phyloP scores from a whole-genome alignment of 352 stramenopile species.

The Phytopythium kandeliae region DNA sequence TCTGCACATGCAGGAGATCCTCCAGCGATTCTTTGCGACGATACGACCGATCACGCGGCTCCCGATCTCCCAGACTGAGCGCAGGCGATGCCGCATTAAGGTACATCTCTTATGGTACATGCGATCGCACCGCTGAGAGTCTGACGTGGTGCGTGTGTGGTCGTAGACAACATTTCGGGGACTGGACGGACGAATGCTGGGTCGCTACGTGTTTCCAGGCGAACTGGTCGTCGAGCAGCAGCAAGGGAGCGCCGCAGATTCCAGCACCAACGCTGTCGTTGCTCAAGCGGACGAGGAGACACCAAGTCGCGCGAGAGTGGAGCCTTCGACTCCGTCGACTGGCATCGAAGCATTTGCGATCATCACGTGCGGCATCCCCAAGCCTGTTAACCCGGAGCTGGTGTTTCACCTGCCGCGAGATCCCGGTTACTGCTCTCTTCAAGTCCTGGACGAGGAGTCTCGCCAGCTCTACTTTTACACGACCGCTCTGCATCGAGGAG shows the following conservation, averaged over 20 bases:
- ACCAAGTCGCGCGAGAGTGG: not conserved
- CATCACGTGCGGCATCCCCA: conserved; percentile 12
- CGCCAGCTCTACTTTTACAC: conserved; percentile 29
- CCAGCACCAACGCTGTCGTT: too few relatives aligned
- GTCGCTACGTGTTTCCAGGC: conserved; percentile 6
- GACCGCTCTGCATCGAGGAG: conserved; percentile 24
- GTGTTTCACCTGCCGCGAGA: conserved; percentile 22
- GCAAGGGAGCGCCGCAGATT: not conserved
- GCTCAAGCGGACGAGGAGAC: not conserved
- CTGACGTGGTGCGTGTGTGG: too few relatives aligned
- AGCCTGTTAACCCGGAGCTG: not conserved
- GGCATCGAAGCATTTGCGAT: conserved; percentile 21
- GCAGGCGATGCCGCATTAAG: conserved; percentile 22
- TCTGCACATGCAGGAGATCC: conserved; percentile 42
- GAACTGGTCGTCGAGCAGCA: conserved; percentile 16
- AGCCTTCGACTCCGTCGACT: conserved; percentile 5
- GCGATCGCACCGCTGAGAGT: too few relatives aligned
- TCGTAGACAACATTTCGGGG: conserved; percentile 10
- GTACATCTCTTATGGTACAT: conserved; percentile 13
- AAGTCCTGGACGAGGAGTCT: conserved; percentile 10
- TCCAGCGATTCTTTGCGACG: conserved; percentile 32
- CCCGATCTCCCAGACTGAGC: conserved; percentile 1
- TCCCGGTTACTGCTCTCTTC: conserved; percentile 39
- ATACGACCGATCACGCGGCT: conserved; percentile 21
- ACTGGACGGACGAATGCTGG: conserved; percentile 11